Evolutionary conservation across 75 land plant species (phyloP).

Genomic region (Selaginella tamariscina): DNA sequence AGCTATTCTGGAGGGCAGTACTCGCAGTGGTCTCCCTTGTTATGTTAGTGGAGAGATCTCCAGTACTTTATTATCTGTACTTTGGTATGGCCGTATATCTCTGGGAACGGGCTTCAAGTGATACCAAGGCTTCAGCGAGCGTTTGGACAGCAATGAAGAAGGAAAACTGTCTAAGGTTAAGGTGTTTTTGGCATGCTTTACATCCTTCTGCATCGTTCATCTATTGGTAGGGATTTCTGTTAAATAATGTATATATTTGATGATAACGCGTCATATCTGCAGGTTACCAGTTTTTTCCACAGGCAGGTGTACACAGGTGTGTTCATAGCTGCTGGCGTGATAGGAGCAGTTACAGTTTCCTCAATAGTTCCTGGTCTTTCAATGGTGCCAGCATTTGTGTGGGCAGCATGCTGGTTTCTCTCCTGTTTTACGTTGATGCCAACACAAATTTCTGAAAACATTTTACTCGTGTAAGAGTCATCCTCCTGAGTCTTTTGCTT

Average conservation of each 20-base stretch:
- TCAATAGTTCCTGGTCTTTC: constrained; percentile 34
- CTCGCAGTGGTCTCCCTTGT: constrained; percentile 39
- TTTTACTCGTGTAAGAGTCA: constrained; percentile 57
- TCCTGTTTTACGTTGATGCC: constrained; percentile 87
- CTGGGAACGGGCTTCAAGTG: constrained; percentile 56
- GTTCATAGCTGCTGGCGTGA: constrained; percentile 50
- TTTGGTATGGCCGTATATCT: constrained; percentile 53
- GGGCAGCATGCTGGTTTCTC: constrained; percentile 70
- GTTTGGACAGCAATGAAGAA: constrained; percentile 33
- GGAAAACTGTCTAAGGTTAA: constrained; percentile 25
- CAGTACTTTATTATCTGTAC: constrained; percentile 76
- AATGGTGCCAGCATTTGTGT: constrained; percentile 49
- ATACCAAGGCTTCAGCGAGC: constrained; percentile 31
- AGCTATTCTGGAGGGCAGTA: constrained; percentile 23
- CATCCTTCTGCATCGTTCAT: constrained; percentile 58
- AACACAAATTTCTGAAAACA: constrained; percentile 75
- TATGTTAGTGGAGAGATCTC: constrained; percentile 54
- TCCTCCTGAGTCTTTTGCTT: constrained; percentile 1
- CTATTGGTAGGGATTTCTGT: constrained; percentile 46
- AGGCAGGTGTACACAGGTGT: constrained; percentile 75
- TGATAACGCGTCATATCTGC: too few species aligned
- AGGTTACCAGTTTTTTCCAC: constrained; percentile 80
- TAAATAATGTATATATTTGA: background rate
- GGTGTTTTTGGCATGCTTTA: constrained; percentile 21
- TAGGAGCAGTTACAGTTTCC: constrained; percentile 44